Conservation (phyloP, 345 rosid genomes). For the Salix suchowensis region DNA sequence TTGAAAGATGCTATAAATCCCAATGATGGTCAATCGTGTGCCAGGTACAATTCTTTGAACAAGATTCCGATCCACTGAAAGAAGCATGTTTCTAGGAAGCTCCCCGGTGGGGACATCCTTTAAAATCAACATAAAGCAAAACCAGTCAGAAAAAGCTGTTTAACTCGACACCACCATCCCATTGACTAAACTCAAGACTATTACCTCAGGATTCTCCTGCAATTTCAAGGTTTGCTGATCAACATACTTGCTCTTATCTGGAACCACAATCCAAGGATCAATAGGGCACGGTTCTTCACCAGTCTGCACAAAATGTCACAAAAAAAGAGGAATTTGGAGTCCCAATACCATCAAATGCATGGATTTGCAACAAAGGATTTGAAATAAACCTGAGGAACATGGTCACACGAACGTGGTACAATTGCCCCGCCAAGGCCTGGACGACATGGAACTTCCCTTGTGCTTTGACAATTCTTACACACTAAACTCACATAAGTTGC, state of each 20-base stretch:
- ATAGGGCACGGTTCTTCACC: conserved; percentile 92
- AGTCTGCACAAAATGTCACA: conserved; percentile 39
- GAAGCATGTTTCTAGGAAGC: conserved; percentile 97
- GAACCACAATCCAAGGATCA: conserved; percentile 97
- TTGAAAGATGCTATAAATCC: conserved; percentile 92
- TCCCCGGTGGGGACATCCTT: conserved; percentile 99
- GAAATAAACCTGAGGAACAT: conserved; percentile 71
- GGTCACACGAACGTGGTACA: conserved; percentile 89
- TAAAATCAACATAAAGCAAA: conserved; percentile 13
- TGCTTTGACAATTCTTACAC: conserved; percentile 79
- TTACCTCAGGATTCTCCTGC: conserved; percentile 97
- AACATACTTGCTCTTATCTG: conserved; percentile 89
- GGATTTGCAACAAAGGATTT: not conserved
- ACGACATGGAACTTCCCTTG: conserved; percentile 72
- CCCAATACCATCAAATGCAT: not conserved
- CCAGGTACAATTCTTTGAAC: conserved; percentile 92
- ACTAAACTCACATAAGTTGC: conserved; percentile 81
- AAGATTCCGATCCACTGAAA: conserved; percentile 84
- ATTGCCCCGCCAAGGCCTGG: conserved; percentile 98
- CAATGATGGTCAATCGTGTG: conserved; percentile 82
- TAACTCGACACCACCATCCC: not conserved
- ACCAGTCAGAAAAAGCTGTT: not conserved
- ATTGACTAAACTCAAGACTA: not conserved
- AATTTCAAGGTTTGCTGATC: conserved; percentile 93
- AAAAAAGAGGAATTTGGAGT: not conserved